These are phyloP conservation scores for Monosporozyma aerobia DNA, from an alignment of 805 yeast genomes.

Conservation along the genomic window DNA sequence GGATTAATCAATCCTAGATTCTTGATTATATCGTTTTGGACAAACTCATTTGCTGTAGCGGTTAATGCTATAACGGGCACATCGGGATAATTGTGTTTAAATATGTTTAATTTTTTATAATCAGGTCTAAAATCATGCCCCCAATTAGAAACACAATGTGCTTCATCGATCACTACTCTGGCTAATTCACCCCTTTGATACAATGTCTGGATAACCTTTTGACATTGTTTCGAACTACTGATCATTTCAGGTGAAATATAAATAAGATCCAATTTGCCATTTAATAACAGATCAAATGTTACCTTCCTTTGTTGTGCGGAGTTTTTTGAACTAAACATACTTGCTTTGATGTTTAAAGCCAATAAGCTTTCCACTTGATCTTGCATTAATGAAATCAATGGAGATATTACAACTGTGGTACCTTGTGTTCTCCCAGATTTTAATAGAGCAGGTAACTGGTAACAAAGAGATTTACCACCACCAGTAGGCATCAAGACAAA, in stretches of 20 bases:
- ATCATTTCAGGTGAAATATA: conserved; percentile 95
- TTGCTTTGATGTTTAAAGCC: conserved; percentile 63
- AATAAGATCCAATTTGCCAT: conserved; percentile 63
- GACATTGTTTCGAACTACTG: conserved; percentile 61
- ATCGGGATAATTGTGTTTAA: conserved; percentile 64
- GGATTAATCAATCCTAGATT: conserved; percentile 59
- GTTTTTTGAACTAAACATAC: conserved; percentile 78
- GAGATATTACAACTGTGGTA: conserved; percentile 86
- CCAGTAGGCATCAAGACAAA: conserved; percentile 98
- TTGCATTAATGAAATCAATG: conserved; percentile 92
- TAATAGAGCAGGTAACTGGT: conserved; percentile 87
- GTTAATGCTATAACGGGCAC: conserved; percentile 94
- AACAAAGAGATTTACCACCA: conserved; percentile 94
- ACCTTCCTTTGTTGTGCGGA: conserved; percentile 51
- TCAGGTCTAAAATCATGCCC: conserved; percentile 98
- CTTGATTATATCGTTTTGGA: conserved; percentile 73
- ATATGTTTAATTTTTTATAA: conserved; percentile 68
- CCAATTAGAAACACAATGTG: conserved; percentile 98
- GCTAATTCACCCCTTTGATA: conserved; percentile 54
- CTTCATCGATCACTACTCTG: conserved; percentile 88
- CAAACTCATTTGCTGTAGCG: conserved; percentile 92
- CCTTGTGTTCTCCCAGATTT: conserved; percentile 67
- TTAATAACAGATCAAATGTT: conserved; percentile 51
- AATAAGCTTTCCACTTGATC: conserved; percentile 85
- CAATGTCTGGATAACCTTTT: conserved; percentile 49